These are phyloP conservation scores for Heliocybe sulcata DNA, from an alignment of 1,284 basidiomycete species.

Conservation along the genomic window DNA sequence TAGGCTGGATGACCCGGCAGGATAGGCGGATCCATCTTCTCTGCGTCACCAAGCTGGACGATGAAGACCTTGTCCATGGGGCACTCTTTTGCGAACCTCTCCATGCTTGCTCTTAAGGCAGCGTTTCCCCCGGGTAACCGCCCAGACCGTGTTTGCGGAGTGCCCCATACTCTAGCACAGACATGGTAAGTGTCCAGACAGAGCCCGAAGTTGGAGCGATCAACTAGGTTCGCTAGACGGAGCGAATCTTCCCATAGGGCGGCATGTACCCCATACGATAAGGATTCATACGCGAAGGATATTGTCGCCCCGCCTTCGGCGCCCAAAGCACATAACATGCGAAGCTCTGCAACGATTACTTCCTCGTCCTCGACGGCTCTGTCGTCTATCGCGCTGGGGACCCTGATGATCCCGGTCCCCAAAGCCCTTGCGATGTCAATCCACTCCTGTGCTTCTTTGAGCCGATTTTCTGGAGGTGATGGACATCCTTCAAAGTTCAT, in stretches of 20 bases:
- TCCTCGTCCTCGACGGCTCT: not conserved
- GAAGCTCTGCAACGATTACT: not conserved
- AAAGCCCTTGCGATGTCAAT: not conserved
- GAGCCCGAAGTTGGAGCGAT: slow-evolving; percentile 22
- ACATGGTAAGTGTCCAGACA: slow-evolving; percentile 26
- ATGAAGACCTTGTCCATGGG: not conserved
- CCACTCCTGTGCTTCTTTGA: not conserved
- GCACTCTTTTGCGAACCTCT: not conserved
- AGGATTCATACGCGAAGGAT: slow-evolving; percentile 21
- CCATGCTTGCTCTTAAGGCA: not conserved
- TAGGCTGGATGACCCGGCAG: not conserved
- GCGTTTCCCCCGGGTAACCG: not conserved
- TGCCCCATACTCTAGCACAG: slow-evolving; percentile 15
- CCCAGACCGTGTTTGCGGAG: not conserved
- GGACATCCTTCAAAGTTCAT: not conserved
- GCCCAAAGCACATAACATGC: not conserved
- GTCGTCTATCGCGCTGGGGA: not conserved
- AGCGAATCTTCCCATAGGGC: slow-evolving; percentile 23
- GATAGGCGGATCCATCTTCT: not conserved
- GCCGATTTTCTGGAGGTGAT: not conserved
- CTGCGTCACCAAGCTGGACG: not conserved
- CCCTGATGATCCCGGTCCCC: not conserved
- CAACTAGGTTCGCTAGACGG: slow-evolving; percentile 22
- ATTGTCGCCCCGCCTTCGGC: not conserved
- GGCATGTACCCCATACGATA: slow-evolving; percentile 23